Percentiles rank a stretch among this genome's conserved stretches.
Conservation (phyloP, 805 yeast species). For the Yamadazyma insecticola region DNA sequence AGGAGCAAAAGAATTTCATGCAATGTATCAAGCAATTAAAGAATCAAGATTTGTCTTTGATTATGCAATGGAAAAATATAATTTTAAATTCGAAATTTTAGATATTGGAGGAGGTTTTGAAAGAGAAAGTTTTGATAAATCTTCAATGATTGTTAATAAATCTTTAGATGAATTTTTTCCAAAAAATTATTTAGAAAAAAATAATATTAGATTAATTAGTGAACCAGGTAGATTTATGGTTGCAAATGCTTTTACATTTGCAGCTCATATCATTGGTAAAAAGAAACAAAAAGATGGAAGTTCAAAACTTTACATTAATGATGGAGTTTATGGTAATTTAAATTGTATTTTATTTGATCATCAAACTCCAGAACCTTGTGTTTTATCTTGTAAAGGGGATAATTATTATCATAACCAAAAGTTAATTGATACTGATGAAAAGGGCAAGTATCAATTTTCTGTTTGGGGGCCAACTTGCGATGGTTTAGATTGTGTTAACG, state of each 20-base stretch:
- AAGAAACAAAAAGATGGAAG: slow-evolving; percentile 34
- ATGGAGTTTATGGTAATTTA: slow-evolving; percentile 93
- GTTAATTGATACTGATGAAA: slow-evolving; percentile 12
- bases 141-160: slow-evolving; percentile 52
- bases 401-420: slow-evolving; percentile 23
- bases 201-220: slow-evolving; percentile 56
- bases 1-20: slow-evolving; percentile 71
- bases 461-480: slow-evolving; percentile 99
- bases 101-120: slow-evolving; percentile 96
- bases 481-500: slow-evolving; percentile 81
- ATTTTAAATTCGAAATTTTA: slow-evolving; percentile 45
- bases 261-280: slow-evolving; percentile 80
- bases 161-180: slow-evolving; percentile 64
- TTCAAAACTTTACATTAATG: slow-evolving; percentile 83
- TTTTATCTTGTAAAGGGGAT: slow-evolving; percentile 52
- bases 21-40: slow-evolving; percentile 64
- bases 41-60: slow-evolving; percentile 72
- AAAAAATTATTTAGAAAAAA: slow-evolving; percentile 15
- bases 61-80: slow-evolving; percentile 33
- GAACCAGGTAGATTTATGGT: slow-evolving; percentile 94
- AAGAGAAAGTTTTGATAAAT: slow-evolving; percentile 52
- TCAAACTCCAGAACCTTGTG: slow-evolving; percentile 69
- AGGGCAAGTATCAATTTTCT: slow-evolving; percentile 44
- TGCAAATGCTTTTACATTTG: slow-evolving; percentile 80
- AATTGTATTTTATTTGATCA: slow-evolving; percentile 93